Evolutionary conservation across 2,329 filamentous ascomycete species (phyloP).

Genomic region (Pyrenophora teres): DNA sequence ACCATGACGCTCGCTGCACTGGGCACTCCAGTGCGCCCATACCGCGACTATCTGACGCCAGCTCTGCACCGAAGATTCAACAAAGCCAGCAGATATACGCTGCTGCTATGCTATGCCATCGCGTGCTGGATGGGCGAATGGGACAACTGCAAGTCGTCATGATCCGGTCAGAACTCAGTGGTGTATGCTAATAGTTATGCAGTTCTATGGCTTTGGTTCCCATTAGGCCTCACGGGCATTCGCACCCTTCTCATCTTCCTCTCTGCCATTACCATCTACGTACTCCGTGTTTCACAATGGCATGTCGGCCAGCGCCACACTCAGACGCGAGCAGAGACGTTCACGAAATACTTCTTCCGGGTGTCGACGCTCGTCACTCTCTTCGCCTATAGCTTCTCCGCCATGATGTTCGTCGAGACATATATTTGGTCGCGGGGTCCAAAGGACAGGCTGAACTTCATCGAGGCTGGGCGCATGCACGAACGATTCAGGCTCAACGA

Average conservation of each 20-base stretch:
- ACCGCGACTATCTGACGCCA: conserved; percentile 90
- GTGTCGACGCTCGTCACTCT: conserved; percentile 70
- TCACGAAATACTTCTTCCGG: conserved; percentile 62
- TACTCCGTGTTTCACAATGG: conserved; percentile 83
- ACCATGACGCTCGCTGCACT: conserved; percentile 33
- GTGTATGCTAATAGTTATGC: conserved; percentile 20
- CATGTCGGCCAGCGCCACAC: conserved; percentile 68
- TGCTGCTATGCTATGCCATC: conserved; percentile 73
- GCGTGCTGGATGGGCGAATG: conserved; percentile 71
- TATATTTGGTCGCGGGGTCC: conserved; percentile 74
- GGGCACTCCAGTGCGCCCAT: conserved; percentile 62
- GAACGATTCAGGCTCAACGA: conserved; percentile 84
- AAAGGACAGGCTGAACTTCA: conserved; percentile 69
- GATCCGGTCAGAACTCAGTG: background rate
- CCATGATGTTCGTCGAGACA: conserved; percentile 77
- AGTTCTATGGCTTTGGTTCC: conserved; percentile 89
- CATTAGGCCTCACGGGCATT: conserved; percentile 74
- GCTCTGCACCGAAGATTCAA: conserved; percentile 86
- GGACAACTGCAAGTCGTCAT: conserved; percentile 63
- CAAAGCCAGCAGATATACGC: conserved; percentile 70
- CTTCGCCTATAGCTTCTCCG: conserved; percentile 77
- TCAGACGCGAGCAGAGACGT: conserved; percentile 67
- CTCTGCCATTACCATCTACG: conserved; percentile 75
- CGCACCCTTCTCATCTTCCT: conserved; percentile 77
- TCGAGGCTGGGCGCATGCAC: conserved; percentile 67